Evolutionary conservation across 2,329 filamentous ascomycete species (phyloP).

Genomic region (Fusarium sp.): DNA sequence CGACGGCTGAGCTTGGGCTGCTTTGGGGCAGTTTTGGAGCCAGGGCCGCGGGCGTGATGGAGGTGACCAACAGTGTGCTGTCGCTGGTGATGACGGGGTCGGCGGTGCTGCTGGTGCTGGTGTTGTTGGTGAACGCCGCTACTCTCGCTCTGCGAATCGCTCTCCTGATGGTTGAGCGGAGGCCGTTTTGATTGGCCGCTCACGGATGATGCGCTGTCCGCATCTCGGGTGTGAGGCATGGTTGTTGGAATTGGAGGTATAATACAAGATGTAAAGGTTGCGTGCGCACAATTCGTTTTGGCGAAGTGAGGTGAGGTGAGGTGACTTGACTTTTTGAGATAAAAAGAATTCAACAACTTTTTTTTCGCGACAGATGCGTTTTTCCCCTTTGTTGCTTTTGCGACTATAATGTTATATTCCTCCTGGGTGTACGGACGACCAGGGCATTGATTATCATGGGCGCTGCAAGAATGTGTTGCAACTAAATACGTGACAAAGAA

Average conservation of each 20-base stretch:
- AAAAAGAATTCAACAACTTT: conserved; percentile 1
- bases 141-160: conserved; percentile 53
- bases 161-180: conserved; percentile 55
- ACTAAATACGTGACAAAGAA: conserved; percentile 5
- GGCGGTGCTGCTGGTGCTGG: conserved; percentile 51
- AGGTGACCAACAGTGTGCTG: conserved; percentile 57
- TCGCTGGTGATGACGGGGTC: conserved; percentile 52
- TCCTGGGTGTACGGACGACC: conserved; percentile 33
- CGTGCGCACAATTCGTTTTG: conserved; percentile 7
- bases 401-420: conserved; percentile 33
- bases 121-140: conserved; percentile 50
- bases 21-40: conserved; percentile 64
- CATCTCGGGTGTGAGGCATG: conserved; percentile 62
- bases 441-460: conserved; percentile 40
- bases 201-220: conserved; percentile 61
- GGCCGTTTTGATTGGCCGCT: conserved; percentile 70
- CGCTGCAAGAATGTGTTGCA: conserved; percentile 25
- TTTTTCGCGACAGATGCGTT: conserved; percentile 1
- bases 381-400: conserved; percentile 30
- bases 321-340: conserved; percentile 17
- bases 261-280: conserved; percentile 27
- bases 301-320: neutral
- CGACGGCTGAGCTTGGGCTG: conserved; percentile 62
- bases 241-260: conserved; percentile 40
- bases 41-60: conserved; percentile 66